A percentile compares a stretch with the other conserved stretches of the same genome.
Evolutionary conservation across 2,329 filamentous ascomycete species (phyloP).

Genomic region (Hyphodiscus sp.): DNA sequence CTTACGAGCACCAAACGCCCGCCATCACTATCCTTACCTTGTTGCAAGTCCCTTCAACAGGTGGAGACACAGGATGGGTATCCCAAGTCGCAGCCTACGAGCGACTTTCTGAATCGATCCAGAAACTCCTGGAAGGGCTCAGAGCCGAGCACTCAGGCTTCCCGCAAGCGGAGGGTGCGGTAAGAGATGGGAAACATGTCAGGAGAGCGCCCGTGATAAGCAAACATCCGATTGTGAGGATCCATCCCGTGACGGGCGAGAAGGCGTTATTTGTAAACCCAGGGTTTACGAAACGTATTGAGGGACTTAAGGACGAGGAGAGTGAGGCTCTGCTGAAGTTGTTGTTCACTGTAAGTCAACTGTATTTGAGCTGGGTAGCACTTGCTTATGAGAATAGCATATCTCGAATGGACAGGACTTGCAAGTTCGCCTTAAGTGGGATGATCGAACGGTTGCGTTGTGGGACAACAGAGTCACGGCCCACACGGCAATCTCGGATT

Average conservation of each 20-base stretch:
- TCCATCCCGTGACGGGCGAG: constrained; percentile 71
- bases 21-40: constrained; percentile 83
- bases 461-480: constrained; percentile 49
- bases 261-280: constrained; percentile 77
- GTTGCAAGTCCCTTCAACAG: constrained; percentile 67
- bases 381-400: constrained; percentile 35
- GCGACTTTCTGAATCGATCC: constrained; percentile 69
- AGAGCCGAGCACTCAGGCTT: constrained; percentile 71
- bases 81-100: constrained; percentile 73
- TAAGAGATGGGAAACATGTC: constrained; percentile 58
- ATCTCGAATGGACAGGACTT: constrained; percentile 65
- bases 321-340: constrained; percentile 69
- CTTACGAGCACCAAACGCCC: constrained; percentile 78
- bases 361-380: neutral
- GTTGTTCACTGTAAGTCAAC: constrained; percentile 44
- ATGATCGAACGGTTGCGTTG: constrained; percentile 66
- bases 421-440: constrained; percentile 69
- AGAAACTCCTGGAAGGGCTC: constrained; percentile 69
- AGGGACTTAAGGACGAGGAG: constrained; percentile 79
- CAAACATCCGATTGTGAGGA: constrained; percentile 69
- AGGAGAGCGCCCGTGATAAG: constrained; percentile 66
- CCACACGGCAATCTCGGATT: constrained; percentile 37
- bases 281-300: constrained; percentile 70
- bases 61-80: constrained; percentile 76
- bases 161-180: constrained; percentile 67